Base-by-base conservation (phyloP, 2,329 filamentous ascomycete species). In the Penicillium sp. region DNA sequence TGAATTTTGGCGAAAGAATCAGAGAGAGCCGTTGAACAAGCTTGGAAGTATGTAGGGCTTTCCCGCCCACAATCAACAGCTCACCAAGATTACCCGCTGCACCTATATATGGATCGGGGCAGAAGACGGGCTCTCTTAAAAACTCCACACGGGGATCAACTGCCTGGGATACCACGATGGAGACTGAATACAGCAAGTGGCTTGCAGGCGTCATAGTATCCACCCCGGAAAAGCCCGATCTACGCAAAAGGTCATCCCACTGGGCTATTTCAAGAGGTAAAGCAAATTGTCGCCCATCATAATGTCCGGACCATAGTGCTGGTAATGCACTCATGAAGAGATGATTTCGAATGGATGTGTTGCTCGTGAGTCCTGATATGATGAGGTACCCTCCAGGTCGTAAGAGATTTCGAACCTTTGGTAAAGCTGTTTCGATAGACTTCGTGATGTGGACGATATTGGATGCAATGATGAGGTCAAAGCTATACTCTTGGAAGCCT, bases 351-450 rank as follows among this genome's bases (percentile, higher is more conserved):
- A 42, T 22, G 19, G 39, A 22, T 6, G 10, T 22, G 4, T 11
- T 10, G 9, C 3, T 7, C 8, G 11, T 13, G 19, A 49, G 13
- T 54, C 83, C 80, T 1, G 76, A 44, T 0, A 80, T 27, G 1
- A 82, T 27, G 0, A 83, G 65, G 39, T 76, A 74, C 0, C 80
- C 81, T 2, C 78, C 79, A 0, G 81, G 76, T 50, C 71, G 74
- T 2, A 81, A 64, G 0, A 80, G 61, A 0, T 46, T 48, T 0
- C 76, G 68, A 0, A 71, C 57, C 47, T 78, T 71, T 4, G 26
- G 71, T 29, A 46, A 68, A 66, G 37, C 68, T 2, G 60, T 33
- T 3, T 65, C 74, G 45, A 55, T 51, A 39, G 1, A 22, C 13
- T 1, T 19, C 0, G 77, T 79, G 1, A 76, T 74, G 52, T 79